Evolutionary conservation across 768 basidiomycete species (phyloP), one percentile per base, ranked within the genome.

Genomic region (Trametes villosa): DNA sequence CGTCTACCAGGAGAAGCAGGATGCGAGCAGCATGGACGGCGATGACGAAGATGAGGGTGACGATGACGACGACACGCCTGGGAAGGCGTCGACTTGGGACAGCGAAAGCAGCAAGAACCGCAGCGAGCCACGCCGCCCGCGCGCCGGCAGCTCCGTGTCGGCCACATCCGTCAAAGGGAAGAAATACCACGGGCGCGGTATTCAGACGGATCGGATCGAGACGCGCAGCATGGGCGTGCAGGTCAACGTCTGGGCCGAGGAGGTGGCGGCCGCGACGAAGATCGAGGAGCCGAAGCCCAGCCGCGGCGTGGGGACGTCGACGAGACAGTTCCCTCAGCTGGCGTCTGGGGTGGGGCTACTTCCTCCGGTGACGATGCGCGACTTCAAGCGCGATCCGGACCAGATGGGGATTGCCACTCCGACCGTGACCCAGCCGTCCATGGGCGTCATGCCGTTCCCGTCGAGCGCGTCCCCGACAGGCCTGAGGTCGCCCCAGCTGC

Each of bases 11-110:
- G 84, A 85, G 24, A 77, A 76, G 63, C 74, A 76, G 22, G 91
- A 92, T 66, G 86, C 79, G 15, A 87, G 83, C 66, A 93, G 92
- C 69, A 83, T 85, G 60, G 92, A 94, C 71, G 92, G 88, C 5
- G 92, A 93, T 66, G 86, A 89, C 60, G 91, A 92, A 66, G 89
- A 89, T 64, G 87, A 89, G 57, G 82, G 81, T 4, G 87, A 89
- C 45, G 84, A 84, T 20, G 85, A 86, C 34, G 64, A 67, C n/a
- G 63, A 60, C 18, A 31, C 6, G 13, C 57, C 29, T 8, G 52
- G 45, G 22, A 52, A 49, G 8, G 18, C 53, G 18, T 30, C 31
- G 15, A 57, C 55, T n/a, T 59, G 40, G 59, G 59, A 62, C 24
- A 68, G 67, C 55, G 60, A 65, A 30, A 49, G 59, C 36, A 62